These are phyloP conservation scores for Rhizoclosmatium sp. DNA, from an alignment of 192 early-diverging fungal genomes.

Conservation along the genomic window DNA sequence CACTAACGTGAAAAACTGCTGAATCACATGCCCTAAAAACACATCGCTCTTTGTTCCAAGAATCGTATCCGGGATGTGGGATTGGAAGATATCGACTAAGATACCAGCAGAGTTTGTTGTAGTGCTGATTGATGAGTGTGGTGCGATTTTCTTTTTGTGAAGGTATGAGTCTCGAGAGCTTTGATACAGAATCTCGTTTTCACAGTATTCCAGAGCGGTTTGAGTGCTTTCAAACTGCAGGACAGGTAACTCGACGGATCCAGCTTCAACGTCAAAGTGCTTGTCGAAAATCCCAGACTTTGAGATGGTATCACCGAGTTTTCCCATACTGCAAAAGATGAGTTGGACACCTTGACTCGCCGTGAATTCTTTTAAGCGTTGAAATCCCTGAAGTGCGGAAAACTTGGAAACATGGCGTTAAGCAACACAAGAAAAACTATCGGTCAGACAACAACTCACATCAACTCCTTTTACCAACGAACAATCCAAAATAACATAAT, in stretches of 20 bases:
- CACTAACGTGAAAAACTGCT: conserved; percentile 1
- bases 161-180: background rate
- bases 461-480: conserved; percentile 85
- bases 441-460: conserved; percentile 32
- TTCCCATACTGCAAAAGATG: conserved; percentile 78
- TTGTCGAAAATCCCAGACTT: conserved; percentile 53
- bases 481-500: conserved; percentile 91
- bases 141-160: background rate
- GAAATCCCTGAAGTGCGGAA: conserved; percentile 89
- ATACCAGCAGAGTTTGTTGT: background rate
- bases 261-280: background rate
- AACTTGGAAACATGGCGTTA: conserved; percentile 55
- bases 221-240: conserved; percentile 83
- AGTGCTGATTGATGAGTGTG: background rate
- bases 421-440: conserved; percentile 9
- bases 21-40: background rate
- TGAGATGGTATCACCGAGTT: conserved; percentile 29
- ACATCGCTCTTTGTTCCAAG: background rate
- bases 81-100: background rate
- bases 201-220: conserved; percentile 93
- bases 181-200: conserved; percentile 77
- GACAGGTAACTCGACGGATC: conserved; percentile 50
- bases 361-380: conserved; percentile 81
- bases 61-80: background rate
- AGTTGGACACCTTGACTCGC: conserved; percentile 75